Conservation (phyloP, 306 rosid species). For the Prunus mira region DNA sequence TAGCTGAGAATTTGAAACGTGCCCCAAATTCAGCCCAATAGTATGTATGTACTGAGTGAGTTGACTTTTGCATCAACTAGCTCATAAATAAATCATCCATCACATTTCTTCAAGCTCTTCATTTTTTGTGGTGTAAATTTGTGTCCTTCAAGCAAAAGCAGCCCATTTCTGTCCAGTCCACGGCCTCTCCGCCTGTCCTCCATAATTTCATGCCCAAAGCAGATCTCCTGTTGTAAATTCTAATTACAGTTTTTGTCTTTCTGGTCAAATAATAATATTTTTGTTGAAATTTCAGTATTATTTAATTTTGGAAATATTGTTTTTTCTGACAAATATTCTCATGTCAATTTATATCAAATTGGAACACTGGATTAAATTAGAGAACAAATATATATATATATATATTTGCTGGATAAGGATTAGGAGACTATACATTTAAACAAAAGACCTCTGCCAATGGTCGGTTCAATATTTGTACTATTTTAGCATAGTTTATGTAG, state of each 20-base stretch:
- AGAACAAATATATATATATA: not conserved
- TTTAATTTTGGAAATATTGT: not conserved
- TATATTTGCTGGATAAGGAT: not conserved
- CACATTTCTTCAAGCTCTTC: not conserved
- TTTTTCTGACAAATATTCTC: not conserved
- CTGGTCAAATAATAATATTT: too few species aligned
- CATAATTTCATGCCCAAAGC: too few species aligned
- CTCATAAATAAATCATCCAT: not conserved
- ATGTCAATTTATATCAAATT: not conserved
- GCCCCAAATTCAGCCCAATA: too few species aligned
- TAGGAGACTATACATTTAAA: not conserved
- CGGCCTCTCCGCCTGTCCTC: too few species aligned
- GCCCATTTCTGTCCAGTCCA: too few species aligned
- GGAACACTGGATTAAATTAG: not conserved
- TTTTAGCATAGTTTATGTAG: not conserved
- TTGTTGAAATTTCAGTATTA: too few species aligned
- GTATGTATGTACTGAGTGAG: not conserved
- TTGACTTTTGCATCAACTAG: not conserved
- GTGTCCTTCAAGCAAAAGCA: not conserved
- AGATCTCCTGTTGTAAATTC: too few species aligned
- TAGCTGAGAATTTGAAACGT: too few species aligned
- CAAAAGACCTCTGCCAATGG: not conserved
- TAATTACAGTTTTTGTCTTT: too few species aligned
- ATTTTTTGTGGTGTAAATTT: not conserved
- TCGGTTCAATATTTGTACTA: not conserved